Evolutionary conservation across 805 yeast genomes (phyloP), one percentile per base, ranked within the genome.

Genomic region (Candida anglica): DNA sequence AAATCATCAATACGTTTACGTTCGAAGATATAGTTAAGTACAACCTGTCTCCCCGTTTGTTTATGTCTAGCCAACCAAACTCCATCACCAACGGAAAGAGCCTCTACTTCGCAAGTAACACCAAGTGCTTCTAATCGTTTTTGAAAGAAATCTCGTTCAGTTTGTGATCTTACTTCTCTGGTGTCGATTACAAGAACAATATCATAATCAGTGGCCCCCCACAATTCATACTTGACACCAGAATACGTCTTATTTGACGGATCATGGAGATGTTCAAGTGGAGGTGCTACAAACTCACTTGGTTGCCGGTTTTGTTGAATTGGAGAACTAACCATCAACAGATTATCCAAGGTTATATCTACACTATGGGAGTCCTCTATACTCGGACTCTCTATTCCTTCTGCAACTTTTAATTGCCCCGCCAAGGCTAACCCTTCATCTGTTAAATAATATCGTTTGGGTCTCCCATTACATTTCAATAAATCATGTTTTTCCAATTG

Each of bases 1-100:
- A 93, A 70, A 66, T 93, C 99, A 51, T 86, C 95, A 28, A 89
- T 58, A 36, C 96, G 64, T 58, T 93, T 93, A 24, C 99, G 69
- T 61, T 93, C 99, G 29, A 91, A 72, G n/a, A 93, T 82, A 41
- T 77, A 80, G 52, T 91, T 84, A 13, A 93, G 58, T 1, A 86
- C 81, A 4, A 80, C 86, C 35, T 80, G 80, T 34, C 72, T 71
- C 1, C 73, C 69, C 0, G 85, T 73, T 0, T 39, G 45, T 33
- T 63, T 73, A 48, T 87, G 73, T 36, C 72, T 71, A 0, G 96
- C 98, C 3, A 88, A 69, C 98, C 98, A 93, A 7, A 83, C 42
- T 1, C 82, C 81, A 61, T 93, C 99, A 5, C 98, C 98, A 2
- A 89, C 75, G 0, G 93, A 62, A 19, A 93, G 63, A 1, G 85